These are phyloP conservation scores for Euphrasia arctica DNA, from an alignment of 305 asterid genomes.

Conservation along the genomic window DNA sequence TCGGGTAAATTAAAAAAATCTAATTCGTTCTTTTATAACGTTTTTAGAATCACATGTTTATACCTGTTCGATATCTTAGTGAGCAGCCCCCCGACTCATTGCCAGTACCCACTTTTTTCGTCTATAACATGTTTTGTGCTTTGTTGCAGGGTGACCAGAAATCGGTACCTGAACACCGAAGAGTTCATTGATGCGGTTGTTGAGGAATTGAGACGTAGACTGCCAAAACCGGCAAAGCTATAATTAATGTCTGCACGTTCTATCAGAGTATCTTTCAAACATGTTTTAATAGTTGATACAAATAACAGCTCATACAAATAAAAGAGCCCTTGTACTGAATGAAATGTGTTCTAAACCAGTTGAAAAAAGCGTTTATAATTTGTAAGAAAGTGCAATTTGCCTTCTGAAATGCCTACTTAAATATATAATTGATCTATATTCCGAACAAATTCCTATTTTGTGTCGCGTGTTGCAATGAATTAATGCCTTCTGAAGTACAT, in stretches of 20 bases:
- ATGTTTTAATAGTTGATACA: background rate
- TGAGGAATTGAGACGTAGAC: slow-evolving; percentile 42
- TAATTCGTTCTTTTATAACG: too few species aligned
- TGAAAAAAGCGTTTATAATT: background rate
- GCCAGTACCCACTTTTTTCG: background rate
- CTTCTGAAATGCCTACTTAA: background rate
- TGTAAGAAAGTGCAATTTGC: background rate
- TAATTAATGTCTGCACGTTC: slow-evolving; percentile 10
- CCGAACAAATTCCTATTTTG: too few species aligned
- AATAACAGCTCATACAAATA: background rate
- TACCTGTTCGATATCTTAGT: background rate
- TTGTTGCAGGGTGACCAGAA: slow-evolving; percentile 45
- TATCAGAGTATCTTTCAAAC: background rate
- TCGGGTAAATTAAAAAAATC: too few species aligned
- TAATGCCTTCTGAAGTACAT: too few species aligned
- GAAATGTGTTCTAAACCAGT: background rate
- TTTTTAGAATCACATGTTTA: too few species aligned
- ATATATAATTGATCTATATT: too few species aligned
- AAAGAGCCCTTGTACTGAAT: background rate
- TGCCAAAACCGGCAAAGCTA: slow-evolving; percentile 44
- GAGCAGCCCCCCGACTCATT: background rate
- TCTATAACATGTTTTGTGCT: slow-evolving; percentile 3
- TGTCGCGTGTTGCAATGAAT: too few species aligned
- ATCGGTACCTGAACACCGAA: slow-evolving; percentile 49
- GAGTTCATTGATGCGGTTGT: slow-evolving; percentile 67